Evolutionary conservation across 169 alveolate species (phyloP), one percentile per base, ranked within the genome.

Genomic region (Plasmodium chabaudi): DNA sequence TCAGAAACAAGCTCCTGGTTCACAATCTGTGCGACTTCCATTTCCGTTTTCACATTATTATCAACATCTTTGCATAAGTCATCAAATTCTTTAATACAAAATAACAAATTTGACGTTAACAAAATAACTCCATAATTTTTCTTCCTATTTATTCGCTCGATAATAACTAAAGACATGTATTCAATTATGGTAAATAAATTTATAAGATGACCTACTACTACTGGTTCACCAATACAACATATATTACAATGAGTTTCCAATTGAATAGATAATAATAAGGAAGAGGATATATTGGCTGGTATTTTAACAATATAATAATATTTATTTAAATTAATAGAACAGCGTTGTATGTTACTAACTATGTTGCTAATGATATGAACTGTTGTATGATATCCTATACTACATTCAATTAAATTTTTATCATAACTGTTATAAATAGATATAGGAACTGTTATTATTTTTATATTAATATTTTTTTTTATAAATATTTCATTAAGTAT

Each of bases 221-320:
- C 42, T 12, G 65, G 61, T 60, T 74, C 88, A 15, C 88, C 88
- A 15, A 74, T 64, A 19, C 46, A 51, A 6, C 88, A 74, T 15
- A 74, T 19, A 74, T 74, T 74, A 59, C 88, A 74, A 19, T 74
- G 88, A 2, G 88, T 74, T 74, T 74, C 51, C 21, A 74, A 59
- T 39, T 74, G 88, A 3, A 74, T 27, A 5, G 88, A 74, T 17
- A 74, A 15, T 0, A 74, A 6, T 0, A 67, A 60, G 4, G 72
- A 59, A 27, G 88, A 74, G 9, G 88, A 74, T 4, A 74, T 21
- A 46, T 74, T 74, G 2, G 88, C 61, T 17, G 67, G 88, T 0
- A 74, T 42, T 6, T 74, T 74, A 12, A 74, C 23, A 60, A 74
- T 59, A 21, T 46, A 74, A 34, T 74, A 74, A 46, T 25, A 74